Evolutionary conservation across 345 rosid genomes (phyloP), one percentile per base, ranked within the genome.

Genomic region (Garcia nutans): DNA sequence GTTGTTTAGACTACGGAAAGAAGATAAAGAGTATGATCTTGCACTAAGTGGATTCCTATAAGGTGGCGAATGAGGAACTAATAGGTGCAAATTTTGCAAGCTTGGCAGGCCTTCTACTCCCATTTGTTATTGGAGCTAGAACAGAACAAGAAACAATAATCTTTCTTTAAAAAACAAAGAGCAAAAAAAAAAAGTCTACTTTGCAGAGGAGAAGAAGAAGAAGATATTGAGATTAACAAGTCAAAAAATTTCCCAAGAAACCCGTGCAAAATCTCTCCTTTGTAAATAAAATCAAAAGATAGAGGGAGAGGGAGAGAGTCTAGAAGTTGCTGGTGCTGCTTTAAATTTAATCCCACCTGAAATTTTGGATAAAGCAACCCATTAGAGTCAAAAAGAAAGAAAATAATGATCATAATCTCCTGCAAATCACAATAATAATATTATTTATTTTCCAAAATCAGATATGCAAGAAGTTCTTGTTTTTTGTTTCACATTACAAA

Each of bases 281-380:
- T 70, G 42, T 49, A 0, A 11, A 17, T 13, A 59, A 57, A 69
- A 47, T 28, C 54, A 69, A 61, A 56, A 65, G 28, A 50, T 6
- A 3, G 45, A 23, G 31, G 31, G 2, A 28, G 31, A 28, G 31
- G 31, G 31, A 28, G 45, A 23, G 12, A 49, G 68, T 77, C 79
- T 70, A 58, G 58, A 80, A 75, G 75, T 54, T 66, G 67, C 76
- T 50, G 47, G 42, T 42, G 71, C 58, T 33, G 41, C 41, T 79
- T 73, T 67, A n/a, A 70, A 76, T 76, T 41, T 73, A 70, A 70
- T 63, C 47, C 57, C 63, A 76, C 79, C 81, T 79, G 65, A 62
- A 80, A 71, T 67, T 44, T 69, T 50, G 28, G 56, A 26, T 28
- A 50, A 73, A 55, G 42, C 60, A 73, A 58, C 10, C 54, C 41